Base-by-base conservation (phyloP, 257 asterid species). In the Ehretia macrophylla region DNA sequence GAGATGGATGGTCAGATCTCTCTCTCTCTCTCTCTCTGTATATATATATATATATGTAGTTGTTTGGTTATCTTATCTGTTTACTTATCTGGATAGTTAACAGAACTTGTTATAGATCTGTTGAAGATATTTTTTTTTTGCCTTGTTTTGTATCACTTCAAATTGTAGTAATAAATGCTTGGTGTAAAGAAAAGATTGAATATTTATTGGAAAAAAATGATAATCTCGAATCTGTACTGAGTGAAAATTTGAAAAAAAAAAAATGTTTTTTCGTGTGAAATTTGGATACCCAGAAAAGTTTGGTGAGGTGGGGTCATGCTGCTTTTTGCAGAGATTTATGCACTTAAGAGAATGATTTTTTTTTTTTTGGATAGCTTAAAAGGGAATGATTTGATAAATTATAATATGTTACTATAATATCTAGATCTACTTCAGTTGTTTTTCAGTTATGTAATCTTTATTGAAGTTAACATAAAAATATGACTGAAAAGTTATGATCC, bases 1-100 rank as follows among this genome's bases (percentile, higher is more conserved):
- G 98, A 92, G 82, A 92, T 92, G 97, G 98, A 92, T 63, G 98
- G 98, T 88, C 44, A 85, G 97, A 81, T 80, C 77, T 60, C 75
- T 58, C 27, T 55, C 39, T 45, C 10, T 14, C 40, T 50, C 11
- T 38, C 44, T 6, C 8, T 32, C 54, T 14, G 5, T 22, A 54
- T 55, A 40, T 57, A 13, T 53, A 40, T 58, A 39, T n/a, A 14
- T 19, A 51, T 56, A n/a, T 4, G 35, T 27, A 2, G 49, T 68
- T 58, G 21, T 54, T 47, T 47, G 5, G 11, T 55, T 65, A 21
- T 32, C 37, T 32, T 58, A 53, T 42, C 47, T 42, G 47, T 42
- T 42, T 42, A 10, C 16, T 11, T 42, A 42, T 42, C 47, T 42
- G 47, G 47, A 3, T 14, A 1, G 47, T 42, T 42, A 42, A 42